phyloP scores from a whole-genome alignment of 805 yeast genomes.

The Candida takata region DNA sequence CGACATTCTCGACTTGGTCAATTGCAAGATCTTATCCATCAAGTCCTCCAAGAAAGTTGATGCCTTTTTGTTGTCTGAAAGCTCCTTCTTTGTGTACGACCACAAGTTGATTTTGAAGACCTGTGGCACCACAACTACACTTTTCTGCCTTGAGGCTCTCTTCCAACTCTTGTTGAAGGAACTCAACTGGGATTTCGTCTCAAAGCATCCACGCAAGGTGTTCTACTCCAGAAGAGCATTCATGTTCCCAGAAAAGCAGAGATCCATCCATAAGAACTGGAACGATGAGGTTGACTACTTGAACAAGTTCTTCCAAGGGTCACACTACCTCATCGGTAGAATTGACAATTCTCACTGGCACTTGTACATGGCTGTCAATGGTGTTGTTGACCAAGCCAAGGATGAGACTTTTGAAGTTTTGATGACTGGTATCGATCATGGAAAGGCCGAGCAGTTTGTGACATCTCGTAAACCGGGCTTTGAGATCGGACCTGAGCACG shows the following conservation, averaged over 20 bases:
- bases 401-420: conserved; percentile 83
- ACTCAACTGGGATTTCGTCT: conserved; percentile 35
- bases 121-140: conserved; percentile 92
- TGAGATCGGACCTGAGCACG: conserved; percentile 42
- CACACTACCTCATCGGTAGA: conserved; percentile 74
- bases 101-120: conserved; percentile 85
- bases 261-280: conserved; percentile 81
- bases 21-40: conserved; percentile 82
- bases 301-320: conserved; percentile 58
- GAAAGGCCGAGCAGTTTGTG: conserved; percentile 50
- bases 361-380: conserved; percentile 56
- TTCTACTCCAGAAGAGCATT: conserved; percentile 89
- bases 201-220: conserved; percentile 47
- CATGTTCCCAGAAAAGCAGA: conserved; percentile 86
- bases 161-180: conserved; percentile 42
- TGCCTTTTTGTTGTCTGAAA: conserved; percentile 82
- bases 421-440: conserved; percentile 76
- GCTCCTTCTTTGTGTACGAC: conserved; percentile 82
- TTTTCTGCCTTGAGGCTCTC: conserved; percentile 64
- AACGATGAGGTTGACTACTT: conserved; percentile 65
- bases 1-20: conserved; percentile 67
- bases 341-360: conserved; percentile 86
- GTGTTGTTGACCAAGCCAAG: conserved; percentile 1
- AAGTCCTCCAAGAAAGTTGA: conserved; percentile 61
- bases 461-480: conserved; percentile 37